Base-by-base conservation (phyloP, 495 filamentous ascomycete genomes). In the Trichoderma erinaceum region DNA sequence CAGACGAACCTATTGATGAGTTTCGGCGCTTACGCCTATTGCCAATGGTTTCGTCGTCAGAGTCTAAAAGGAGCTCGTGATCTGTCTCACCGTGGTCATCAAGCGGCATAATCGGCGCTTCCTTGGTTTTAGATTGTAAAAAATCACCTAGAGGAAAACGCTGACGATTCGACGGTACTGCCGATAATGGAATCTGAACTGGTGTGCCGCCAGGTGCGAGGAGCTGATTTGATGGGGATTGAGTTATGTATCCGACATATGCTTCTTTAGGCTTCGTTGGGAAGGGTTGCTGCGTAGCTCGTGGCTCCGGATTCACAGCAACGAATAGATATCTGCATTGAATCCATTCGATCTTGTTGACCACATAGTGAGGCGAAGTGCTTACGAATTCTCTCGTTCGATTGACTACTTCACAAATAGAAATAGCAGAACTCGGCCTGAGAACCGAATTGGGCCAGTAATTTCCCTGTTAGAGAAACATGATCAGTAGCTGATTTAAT, bases 301-400 rank as follows among this genome's bases (percentile, higher is more conserved):
- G 38, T 64, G 3, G 41, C 23, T 0, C 61, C 21, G 27, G 11
- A 6, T 38, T 35, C 12, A 75, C 61, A 69, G 82, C 71, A 66
- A 96, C 87, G 70, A 97, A 93, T 3, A 98, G 81, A 76, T 96
- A 98, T 68, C 94, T 83, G 27, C 91, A 90, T 73, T 97, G 93
- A 68, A 96, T 93, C 94, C 94, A 98, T 70, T 96, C 89, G 16
- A 89, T 78, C 43, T 92, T 82, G 5, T 82, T 74, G 2, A 98
- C 89, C 18, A 97, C 94, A 41, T 90, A 87, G 74, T 88, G 84
- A 0, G 88, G 89, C 0, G 1, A 69, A 4, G 15, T 69, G 58
- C 77, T 81, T 27, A 83, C 74, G 71, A 91, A 97, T 64, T 90
- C 71, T 0, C 78, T 41, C 0, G 92, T 86, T 0, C 81, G 82